Evolutionary conservation across 331 rosid genomes (phyloP), one percentile per base, ranked within the genome.

Genomic region (Cucumis variabilis): DNA sequence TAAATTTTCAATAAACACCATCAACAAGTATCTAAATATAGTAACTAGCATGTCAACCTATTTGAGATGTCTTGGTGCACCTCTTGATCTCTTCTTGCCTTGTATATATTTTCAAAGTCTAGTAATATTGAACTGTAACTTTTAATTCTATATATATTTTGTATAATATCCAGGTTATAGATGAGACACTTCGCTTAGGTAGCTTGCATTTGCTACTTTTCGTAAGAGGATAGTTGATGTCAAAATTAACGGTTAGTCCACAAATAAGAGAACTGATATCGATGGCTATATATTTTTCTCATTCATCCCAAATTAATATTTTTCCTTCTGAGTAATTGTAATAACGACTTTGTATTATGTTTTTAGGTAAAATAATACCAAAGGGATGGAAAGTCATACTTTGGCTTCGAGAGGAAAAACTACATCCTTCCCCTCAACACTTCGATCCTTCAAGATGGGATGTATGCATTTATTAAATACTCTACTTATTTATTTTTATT

Each of bases 361-460:
- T 25, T 48, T 55, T 74, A 94, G 95, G 96, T 53, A 89, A 89
- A 58, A 88, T 85, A 3, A 90, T 94, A 86, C 95, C 96, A 10
- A 93, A 90, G 89, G 95, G 95, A 44, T 94, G 96, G 96, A 91
- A 87, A 90, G 88, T 63, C 1, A 21, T 63, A 48, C 89, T 91
- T n/a, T 94, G 96, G 96, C 51, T 44, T 16, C 89, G 94, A 86
- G 93, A 84, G 10, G 90, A 94, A 48, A 89, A 92, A 87, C 88
- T 24, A 80, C 90, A 90, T 60, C 33, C 16, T 11, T 90, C 92
- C 9, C 95, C 97, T 53, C 41, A 80, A 73, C 91, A 90, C 16
- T 94, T 25, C 24, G 88, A 94, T 89, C 95, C 95, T 14, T 89
- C 94, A 1, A 91, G 96, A 92, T 92, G 95, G 95, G 96, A 92